Evolutionary conservation across 2,329 filamentous ascomycete species (phyloP).

Genomic region (Septoria petroselini): DNA sequence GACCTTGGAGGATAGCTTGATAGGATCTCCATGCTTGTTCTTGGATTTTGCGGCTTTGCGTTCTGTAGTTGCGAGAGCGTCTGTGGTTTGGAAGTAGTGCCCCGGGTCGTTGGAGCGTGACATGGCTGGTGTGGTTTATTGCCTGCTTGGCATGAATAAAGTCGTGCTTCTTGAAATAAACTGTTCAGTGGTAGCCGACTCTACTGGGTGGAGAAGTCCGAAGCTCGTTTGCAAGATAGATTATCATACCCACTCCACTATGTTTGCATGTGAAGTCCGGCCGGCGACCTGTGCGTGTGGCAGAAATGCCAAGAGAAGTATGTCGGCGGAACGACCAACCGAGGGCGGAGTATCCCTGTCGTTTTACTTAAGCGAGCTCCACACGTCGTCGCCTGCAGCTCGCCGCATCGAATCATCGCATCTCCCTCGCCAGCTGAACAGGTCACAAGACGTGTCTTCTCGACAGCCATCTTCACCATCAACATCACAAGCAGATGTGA

Average conservation of each 20-base stretch:
- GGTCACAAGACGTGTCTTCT: no score
- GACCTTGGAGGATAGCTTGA: slow-evolving; percentile 80
- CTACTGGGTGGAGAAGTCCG: no score
- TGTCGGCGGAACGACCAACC: background rate
- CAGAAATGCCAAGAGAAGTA: background rate
- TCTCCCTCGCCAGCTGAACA: no score
- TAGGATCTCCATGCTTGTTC: slow-evolving; percentile 80
- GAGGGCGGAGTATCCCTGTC: slow-evolving; percentile 1
- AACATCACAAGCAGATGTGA: no score
- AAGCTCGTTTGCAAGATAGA: no score
- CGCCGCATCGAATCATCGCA: slow-evolving; percentile 2
- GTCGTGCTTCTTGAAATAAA: no score
- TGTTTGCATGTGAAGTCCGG: no score
- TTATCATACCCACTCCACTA: no score
- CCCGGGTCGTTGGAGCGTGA: slow-evolving; percentile 70
- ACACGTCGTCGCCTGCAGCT: background rate
- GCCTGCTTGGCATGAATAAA: no score
- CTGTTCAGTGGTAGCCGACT: no score
- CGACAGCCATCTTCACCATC: no score
- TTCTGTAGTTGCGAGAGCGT: slow-evolving; percentile 50
- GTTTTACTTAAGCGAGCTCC: background rate
- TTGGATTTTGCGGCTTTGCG: slow-evolving; percentile 70
- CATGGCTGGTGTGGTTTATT: slow-evolving; percentile 47
- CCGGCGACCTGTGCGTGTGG: no score
- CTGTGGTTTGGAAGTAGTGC: slow-evolving; percentile 87